A percentile compares a stretch with the other conserved stretches of the same genome.
Conservation (phyloP, 768 basidiomycete species). For the Trametes sanguinea region DNA sequence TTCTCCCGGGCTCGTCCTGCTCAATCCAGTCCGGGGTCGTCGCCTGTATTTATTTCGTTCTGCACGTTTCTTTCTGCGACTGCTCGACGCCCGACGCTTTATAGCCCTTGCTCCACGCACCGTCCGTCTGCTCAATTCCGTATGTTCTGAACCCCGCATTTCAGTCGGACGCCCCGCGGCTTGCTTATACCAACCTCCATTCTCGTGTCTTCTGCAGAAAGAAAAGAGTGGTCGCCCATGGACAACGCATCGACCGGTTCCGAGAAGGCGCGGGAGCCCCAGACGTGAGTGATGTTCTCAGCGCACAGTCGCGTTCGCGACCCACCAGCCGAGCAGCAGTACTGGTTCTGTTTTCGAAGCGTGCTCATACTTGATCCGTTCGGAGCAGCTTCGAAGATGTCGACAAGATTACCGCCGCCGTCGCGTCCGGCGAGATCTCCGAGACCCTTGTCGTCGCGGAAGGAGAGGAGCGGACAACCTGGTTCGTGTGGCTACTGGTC, state of each 20-base stretch:
- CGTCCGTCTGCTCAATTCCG: neutral
- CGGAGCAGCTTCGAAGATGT: slow-evolving; percentile 5
- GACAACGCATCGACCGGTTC: slow-evolving; percentile 5
- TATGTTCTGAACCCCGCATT: neutral
- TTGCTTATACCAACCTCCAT: neutral
- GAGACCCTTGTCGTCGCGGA: slow-evolving; percentile 62
- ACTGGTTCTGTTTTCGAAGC: too few species aligned
- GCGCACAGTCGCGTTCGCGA: neutral
- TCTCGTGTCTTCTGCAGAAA: neutral
- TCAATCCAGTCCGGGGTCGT: slow-evolving; percentile 1
- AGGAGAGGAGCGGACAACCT: slow-evolving; percentile 65
- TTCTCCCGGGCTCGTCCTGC: slow-evolving; percentile 1
- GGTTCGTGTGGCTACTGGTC: slow-evolving; percentile 80
- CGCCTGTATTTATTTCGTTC: neutral
- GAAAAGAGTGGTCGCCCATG: slow-evolving; percentile 6
- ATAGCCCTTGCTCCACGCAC: neutral
- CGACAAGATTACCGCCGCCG: slow-evolving; percentile 10
- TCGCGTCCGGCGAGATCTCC: slow-evolving; percentile 51
- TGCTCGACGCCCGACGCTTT: slow-evolving; percentile 7
- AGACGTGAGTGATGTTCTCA: slow-evolving; percentile 3
- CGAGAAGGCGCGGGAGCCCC: slow-evolving; percentile 8
- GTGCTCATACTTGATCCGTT: too few species aligned
- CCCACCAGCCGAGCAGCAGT: too few species aligned
- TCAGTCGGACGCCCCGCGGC: neutral
- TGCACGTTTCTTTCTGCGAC: neutral